Evolutionary conservation across 2,329 filamentous ascomycete genomes (phyloP).

Genomic region (Alternaria sp.): DNA sequence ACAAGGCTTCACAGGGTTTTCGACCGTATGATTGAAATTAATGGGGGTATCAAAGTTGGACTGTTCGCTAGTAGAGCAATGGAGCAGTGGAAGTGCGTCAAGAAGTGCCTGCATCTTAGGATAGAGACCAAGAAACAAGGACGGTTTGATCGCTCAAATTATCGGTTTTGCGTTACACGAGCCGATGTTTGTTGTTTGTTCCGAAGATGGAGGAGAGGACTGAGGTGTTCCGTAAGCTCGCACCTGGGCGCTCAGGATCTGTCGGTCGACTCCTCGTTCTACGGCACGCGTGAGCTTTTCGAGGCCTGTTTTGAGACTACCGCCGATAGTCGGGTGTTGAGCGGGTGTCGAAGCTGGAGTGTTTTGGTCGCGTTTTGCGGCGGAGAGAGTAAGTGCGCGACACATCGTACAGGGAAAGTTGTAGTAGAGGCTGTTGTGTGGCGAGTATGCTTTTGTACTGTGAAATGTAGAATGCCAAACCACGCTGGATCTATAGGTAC

Average conservation of each 20-base stretch:
- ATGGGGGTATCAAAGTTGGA: not conserved
- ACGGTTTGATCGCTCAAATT: constrained; percentile 3
- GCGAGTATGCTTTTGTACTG: not conserved
- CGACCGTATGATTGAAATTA: not conserved
- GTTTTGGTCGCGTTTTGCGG: constrained; percentile 3
- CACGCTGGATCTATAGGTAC: not conserved
- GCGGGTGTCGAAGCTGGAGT: not conserved
- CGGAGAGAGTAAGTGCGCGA: constrained; percentile 3
- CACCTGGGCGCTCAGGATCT: constrained; percentile 25
- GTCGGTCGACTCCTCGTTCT: constrained; percentile 25
- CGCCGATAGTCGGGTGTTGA: constrained; percentile 5
- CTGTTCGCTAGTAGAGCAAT: not conserved
- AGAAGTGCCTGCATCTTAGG: not conserved
- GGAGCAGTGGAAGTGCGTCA: constrained; percentile 18
- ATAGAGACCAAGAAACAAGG: not conserved
- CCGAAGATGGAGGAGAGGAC: not conserved
- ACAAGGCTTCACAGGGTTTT: not conserved
- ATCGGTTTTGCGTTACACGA: not conserved
- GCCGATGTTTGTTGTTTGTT: not conserved
- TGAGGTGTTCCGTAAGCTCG: constrained; percentile 18
- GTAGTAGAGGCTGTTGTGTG: not conserved
- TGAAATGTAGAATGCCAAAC: not conserved
- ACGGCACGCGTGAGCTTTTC: constrained; percentile 15
- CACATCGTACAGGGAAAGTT: not conserved
- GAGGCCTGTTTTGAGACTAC: constrained; percentile 21